Percentiles rank a stretch among this genome's conserved stretches.
Evolutionary conservation across 805 yeast species (phyloP).

Genomic region (Clavispora fructus): DNA sequence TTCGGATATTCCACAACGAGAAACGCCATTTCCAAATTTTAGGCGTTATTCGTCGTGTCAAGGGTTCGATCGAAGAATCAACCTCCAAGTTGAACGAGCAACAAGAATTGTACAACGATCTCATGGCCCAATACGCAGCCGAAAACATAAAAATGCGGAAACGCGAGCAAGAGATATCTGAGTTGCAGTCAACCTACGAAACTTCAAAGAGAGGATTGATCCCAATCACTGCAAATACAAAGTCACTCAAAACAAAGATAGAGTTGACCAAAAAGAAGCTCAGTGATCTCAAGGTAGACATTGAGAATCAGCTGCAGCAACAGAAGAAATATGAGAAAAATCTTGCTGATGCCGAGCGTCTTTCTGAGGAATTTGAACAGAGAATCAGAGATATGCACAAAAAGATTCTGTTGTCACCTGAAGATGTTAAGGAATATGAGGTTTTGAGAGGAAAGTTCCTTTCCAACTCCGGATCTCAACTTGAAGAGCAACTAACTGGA

Average conservation of each 20-base stretch:
- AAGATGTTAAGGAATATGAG: conserved; percentile 55
- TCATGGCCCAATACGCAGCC: conserved; percentile 41
- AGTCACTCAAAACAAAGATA: conserved; percentile 43
- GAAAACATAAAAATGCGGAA: conserved; percentile 40
- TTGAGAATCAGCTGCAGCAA: conserved; percentile 43
- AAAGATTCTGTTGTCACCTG: conserved; percentile 36
- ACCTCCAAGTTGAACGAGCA: conserved; percentile 23
- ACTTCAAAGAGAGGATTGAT: conserved; percentile 44
- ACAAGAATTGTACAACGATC: conserved; percentile 21
- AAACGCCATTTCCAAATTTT: conserved; percentile 33
- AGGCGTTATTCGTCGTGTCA: conserved; percentile 18
- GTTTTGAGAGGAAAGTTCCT: conserved; percentile 51
- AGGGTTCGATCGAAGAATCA: conserved; percentile 6
- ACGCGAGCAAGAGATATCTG: conserved; percentile 30
- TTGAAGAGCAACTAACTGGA: conserved; percentile 46
- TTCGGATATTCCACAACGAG: conserved; percentile 62
- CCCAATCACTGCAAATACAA: conserved; percentile 57
- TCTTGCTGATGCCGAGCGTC: conserved; percentile 35
- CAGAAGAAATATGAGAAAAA: conserved; percentile 43
- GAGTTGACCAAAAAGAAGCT: conserved; percentile 43
- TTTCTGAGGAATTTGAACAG: conserved; percentile 28
- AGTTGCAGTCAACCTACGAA: conserved; percentile 39
- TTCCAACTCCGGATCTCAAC: conserved; percentile 49
- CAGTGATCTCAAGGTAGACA: conserved; percentile 47
- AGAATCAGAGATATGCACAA: conserved; percentile 14